Percentiles rank a stretch among this genome's conserved stretches.
Conservation (phyloP, 495 filamentous ascomycete genomes). For the Penicillium cinerascens region DNA sequence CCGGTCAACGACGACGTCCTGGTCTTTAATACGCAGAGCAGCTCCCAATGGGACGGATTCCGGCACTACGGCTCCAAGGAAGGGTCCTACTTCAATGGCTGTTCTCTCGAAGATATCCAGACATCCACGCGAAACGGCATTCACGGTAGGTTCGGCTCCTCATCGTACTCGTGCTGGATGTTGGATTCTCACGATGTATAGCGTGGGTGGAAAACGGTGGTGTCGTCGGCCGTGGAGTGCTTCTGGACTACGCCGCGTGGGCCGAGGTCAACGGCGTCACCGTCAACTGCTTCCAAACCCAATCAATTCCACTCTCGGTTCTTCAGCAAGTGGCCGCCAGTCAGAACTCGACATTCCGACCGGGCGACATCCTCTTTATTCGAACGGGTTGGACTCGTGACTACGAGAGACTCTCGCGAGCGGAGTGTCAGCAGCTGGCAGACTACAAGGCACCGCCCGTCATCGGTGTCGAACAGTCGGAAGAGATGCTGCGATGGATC, state of each 20-base stretch:
- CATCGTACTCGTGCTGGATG: not conserved
- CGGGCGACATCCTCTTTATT: slow-evolving; percentile 56
- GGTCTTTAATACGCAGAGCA: slow-evolving; percentile 59
- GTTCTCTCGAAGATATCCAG: slow-evolving; percentile 54
- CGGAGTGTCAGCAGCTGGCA: slow-evolving; percentile 28
- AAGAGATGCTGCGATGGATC: slow-evolving; percentile 44
- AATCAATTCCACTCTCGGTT: slow-evolving; percentile 36
- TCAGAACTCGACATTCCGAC: slow-evolving; percentile 33
- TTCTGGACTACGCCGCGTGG: slow-evolving; percentile 57
- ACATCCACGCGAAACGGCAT: slow-evolving; percentile 35
- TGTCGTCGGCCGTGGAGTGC: slow-evolving; percentile 54
- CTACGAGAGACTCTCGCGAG: slow-evolving; percentile 31
- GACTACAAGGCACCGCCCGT: slow-evolving; percentile 27
- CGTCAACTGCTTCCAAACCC: slow-evolving; percentile 36
- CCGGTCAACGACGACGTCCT: slow-evolving; percentile 57
- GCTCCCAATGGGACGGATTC: slow-evolving; percentile 57
- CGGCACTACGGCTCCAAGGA: slow-evolving; percentile 49
- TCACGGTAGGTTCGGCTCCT: slow-evolving; percentile 34
- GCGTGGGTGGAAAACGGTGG: slow-evolving; percentile 45
- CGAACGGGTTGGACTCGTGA: slow-evolving; percentile 47
- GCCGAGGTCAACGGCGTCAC: slow-evolving; percentile 33
- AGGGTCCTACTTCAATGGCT: slow-evolving; percentile 58
- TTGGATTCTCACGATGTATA: slow-evolving; percentile 7
- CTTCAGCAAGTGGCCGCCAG: slow-evolving; percentile 38
- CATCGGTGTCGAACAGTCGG: slow-evolving; percentile 44